A percentile compares a stretch with the other conserved stretches of the same genome.
Evolutionary conservation across 768 basidiomycete species (phyloP).

Genomic region (Boletus tylopilopsis): DNA sequence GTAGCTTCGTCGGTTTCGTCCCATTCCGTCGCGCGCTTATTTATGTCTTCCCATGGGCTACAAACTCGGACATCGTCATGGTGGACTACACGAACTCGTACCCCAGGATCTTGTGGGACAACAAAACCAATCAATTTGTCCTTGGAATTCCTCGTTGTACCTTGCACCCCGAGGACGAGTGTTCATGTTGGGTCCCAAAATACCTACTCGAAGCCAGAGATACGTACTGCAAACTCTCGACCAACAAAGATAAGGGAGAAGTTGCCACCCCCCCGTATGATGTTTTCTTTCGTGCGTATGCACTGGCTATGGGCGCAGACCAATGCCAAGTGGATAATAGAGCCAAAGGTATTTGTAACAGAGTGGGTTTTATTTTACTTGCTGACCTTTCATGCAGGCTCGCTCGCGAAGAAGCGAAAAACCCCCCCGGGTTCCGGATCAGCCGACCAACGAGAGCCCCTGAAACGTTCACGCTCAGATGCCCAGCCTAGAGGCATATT

Average conservation of each 20-base stretch:
- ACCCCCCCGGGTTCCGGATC: not conserved
- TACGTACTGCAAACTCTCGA: conserved; percentile 4
- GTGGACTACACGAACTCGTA: conserved; percentile 14
- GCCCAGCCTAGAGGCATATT: not conserved
- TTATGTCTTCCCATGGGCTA: conserved; percentile 9
- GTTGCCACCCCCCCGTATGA: not conserved
- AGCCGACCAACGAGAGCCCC: not conserved
- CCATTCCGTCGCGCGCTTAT: conserved; percentile 9
- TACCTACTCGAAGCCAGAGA: conserved; percentile 10
- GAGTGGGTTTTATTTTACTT: not conserved
- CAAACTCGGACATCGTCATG: conserved; percentile 14
- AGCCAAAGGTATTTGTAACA: conserved; percentile 3
- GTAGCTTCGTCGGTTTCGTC: conserved; percentile 5
- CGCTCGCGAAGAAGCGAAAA: conserved; percentile 5
- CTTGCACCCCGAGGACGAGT: conserved; percentile 7
- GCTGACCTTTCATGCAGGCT: not conserved
- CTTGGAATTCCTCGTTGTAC: conserved; percentile 6
- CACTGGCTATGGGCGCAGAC: conserved; percentile 9
- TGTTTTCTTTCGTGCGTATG: conserved; percentile 10
- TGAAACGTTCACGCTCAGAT: conserved; percentile 1
- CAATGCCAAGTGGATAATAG: not conserved
- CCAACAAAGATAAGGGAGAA: conserved; percentile 5
- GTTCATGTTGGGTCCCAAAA: conserved; percentile 9
- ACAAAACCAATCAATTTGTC: conserved; percentile 11
- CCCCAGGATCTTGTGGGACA: conserved; percentile 9